These are phyloP conservation scores for Salix purpurea DNA, from an alignment of 345 rosid species.

Conservation along the genomic window DNA sequence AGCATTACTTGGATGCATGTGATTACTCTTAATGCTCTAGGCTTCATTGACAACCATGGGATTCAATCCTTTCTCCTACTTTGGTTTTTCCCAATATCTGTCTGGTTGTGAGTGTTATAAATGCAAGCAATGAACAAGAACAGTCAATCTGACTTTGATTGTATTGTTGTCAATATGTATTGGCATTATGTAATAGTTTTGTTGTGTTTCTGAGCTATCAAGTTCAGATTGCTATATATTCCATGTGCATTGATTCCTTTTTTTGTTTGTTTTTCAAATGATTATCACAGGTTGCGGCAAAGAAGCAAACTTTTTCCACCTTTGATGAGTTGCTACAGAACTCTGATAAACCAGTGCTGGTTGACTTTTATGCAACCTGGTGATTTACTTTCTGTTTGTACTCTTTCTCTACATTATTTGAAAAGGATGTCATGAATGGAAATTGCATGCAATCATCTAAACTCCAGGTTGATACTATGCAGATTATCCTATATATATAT, in stretches of 20 bases:
- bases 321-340: conserved; percentile 68
- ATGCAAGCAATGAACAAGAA: background rate
- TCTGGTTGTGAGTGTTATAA: background rate
- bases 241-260: background rate
- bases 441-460: background rate
- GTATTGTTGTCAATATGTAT: background rate
- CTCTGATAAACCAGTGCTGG: conserved; percentile 69
- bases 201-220: background rate
- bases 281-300: conserved; percentile 49
- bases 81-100: background rate
- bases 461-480: background rate
- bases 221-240: background rate
- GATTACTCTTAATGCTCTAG: background rate
- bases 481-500: background rate
- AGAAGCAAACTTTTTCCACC: conserved; percentile 66
- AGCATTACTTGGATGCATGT: background rate
- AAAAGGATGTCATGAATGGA: background rate
- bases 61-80: background rate
- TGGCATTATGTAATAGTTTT: background rate
- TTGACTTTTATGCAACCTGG: conserved; percentile 94
- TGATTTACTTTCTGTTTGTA: conserved; percentile 11
- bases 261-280: background rate
- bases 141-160: background rate
- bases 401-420: background rate
- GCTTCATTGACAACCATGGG: background rate